These are phyloP conservation scores for Panicum miliaceum DNA, from an alignment of 176 grass and related monocot species.

Conservation along the genomic window DNA sequence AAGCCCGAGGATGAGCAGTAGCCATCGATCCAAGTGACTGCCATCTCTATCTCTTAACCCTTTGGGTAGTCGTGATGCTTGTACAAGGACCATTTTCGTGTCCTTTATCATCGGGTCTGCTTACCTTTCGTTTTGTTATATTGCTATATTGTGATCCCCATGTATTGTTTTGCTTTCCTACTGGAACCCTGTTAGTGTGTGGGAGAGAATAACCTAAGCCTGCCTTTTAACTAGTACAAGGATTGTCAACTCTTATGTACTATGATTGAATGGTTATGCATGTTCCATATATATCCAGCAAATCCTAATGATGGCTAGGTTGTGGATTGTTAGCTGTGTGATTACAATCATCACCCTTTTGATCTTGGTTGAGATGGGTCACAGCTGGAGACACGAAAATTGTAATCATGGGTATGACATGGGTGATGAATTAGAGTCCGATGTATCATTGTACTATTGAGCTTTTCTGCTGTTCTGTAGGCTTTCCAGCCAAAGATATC, in stretches of 20 bases:
- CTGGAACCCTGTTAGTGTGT: constrained; percentile 52
- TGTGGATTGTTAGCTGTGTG: constrained; percentile 26
- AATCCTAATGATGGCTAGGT: constrained; percentile 10
- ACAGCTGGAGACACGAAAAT: constrained; percentile 16
- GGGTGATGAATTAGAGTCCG: background rate
- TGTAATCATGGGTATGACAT: constrained; percentile 22
- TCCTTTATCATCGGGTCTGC: constrained; percentile 49
- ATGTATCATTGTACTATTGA: constrained; percentile 21
- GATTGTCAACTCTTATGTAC: constrained; percentile 43
- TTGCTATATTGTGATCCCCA: constrained; percentile 43
- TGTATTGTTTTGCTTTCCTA: constrained; percentile 56
- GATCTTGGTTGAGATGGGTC: background rate
- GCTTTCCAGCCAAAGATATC: constrained; percentile 24
- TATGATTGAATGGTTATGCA: constrained; percentile 47
- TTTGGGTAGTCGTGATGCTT: constrained; percentile 53
- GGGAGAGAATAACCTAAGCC: constrained; percentile 44
- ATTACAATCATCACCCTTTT: background rate
- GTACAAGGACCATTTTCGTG: constrained; percentile 61
- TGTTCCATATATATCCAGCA: constrained; percentile 39
- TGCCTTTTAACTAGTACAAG: constrained; percentile 52
- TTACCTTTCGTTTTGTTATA: constrained; percentile 55
- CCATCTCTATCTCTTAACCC: constrained; percentile 28
- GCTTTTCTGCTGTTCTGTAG: constrained; percentile 32
- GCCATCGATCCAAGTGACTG: constrained; percentile 41
- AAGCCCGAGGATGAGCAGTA: constrained; percentile 75